A percentile compares a stretch with the other conserved stretches of the same genome.
Evolutionary conservation across 257 asterid species (phyloP).

Genomic region (Salvia rosmarinus): DNA sequence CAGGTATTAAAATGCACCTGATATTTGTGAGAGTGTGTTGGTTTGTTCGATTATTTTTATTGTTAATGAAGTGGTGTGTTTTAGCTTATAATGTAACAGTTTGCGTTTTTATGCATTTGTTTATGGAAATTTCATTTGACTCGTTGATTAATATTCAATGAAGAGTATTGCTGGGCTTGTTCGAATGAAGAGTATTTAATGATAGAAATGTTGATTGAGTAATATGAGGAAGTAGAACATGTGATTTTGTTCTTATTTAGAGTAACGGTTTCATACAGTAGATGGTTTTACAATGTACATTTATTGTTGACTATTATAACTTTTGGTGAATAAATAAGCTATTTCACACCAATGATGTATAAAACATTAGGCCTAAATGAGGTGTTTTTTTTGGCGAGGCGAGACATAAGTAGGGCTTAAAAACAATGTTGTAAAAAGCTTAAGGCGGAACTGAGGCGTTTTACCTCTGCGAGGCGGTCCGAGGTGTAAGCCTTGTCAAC

Average conservation of each 20-base stretch:
- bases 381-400: no score
- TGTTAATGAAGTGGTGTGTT: neutral
- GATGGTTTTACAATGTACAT: neutral
- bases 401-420: no score
- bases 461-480: no score
- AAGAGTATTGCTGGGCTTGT: neutral
- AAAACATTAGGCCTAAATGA: no score
- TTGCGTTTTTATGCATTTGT: neutral
- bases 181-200: slow-evolving; percentile 7
- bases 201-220: slow-evolving; percentile 21
- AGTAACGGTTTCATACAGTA: neutral
- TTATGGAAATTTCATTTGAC: neutral
- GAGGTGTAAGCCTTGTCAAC: no score
- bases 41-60: neutral
- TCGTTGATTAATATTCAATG: neutral
- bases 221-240: neutral
- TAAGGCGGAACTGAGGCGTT: no score
- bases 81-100: neutral
- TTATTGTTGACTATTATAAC: neutral
- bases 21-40: neutral
- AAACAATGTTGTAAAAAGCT: no score
- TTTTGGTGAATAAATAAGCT: neutral
- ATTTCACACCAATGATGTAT: neutral
- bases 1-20: slow-evolving; percentile 43
- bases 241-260: neutral